Evolutionary conservation across 495 filamentous ascomycete genomes (phyloP).

Genomic region (Chlorociboria aeruginascens): DNA sequence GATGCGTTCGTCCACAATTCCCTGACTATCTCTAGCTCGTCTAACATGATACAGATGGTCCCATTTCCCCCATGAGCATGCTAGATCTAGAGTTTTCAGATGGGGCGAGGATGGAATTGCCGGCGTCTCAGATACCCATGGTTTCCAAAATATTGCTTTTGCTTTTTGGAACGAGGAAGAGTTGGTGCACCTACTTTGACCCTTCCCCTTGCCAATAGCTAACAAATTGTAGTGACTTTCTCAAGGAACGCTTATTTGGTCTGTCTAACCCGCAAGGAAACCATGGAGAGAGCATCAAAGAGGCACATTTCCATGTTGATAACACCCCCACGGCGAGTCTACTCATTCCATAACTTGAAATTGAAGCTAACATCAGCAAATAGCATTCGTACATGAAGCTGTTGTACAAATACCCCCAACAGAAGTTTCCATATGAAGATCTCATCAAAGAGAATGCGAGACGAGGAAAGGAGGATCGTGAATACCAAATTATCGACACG

Average conservation of each 20-base stretch:
- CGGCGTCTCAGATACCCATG: conserved; percentile 86
- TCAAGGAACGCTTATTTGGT: conserved; percentile 91
- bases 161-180: conserved; percentile 97
- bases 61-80: conserved; percentile 83
- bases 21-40: no score
- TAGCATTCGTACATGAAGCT: conserved; percentile 99
- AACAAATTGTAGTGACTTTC: conserved; percentile 50
- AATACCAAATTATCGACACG: conserved; percentile 88
- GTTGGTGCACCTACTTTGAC: conserved; percentile 35
- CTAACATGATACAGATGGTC: no score
- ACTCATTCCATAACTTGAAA: not conserved
- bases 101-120: conserved; percentile 98
- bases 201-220: not conserved
- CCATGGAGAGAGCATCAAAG: conserved; percentile 93
- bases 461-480: conserved; percentile 59
- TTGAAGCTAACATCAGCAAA: conserved; percentile 2
- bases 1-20: conserved; percentile 47
- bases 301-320: conserved; percentile 90
- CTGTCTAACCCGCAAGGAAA: conserved; percentile 93
- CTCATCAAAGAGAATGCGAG: conserved; percentile 71
- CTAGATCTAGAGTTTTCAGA: conserved; percentile 73
- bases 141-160: conserved; percentile 83
- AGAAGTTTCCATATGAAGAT: conserved; percentile 81
- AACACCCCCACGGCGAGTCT: conserved; percentile 61
- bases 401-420: conserved; percentile 94